Evolutionary conservation across 805 yeast species (phyloP), one percentile per base, ranked within the genome.

Genomic region (Metschnikowia cerradonensis): DNA sequence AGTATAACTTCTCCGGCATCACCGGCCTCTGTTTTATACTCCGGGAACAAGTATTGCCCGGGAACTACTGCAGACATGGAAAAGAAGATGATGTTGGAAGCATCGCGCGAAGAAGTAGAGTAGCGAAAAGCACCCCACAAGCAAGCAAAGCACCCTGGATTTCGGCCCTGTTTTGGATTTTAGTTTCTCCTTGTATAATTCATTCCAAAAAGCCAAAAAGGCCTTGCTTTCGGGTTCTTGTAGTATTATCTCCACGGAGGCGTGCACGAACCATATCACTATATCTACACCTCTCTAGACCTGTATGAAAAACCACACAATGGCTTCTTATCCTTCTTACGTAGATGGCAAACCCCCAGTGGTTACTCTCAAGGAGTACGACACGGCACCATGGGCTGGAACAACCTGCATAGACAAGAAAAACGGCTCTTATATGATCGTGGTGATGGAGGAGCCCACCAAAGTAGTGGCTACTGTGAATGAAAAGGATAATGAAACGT

Each of bases 31-130:
- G 59, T 48, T 45, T 75, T 74, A 58, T 71, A 75, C 6, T 76
- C 70, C 1, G 94, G 91, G 17, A 83, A 77, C 22, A 90, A 73
- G 39, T 84, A 79, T 59, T 90, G 96, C 0, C 97, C 96, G 1
- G 97, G 96, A 20, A 65, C 55, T 26, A 62, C 68, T 20, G 50
- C 57, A 15, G 52, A 48, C 54, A 46, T 52, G 30, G 38, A 40
- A 47, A 42, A 47, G 50, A 47, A 35, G 47, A 19, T 23, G 47
- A 23, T 35, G 33, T 22, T 44, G 47, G 36, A 6, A 33, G 47
- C 47, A 44, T 44, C 47, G 47, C 47, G 47, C 40, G 31, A 42
- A 42, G 31, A 33, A 15, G n/a, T 17, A 11, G 13, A 33, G 19
- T 20, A n/a, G 45, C 15, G 30, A 42, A 42, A 17, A 33, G n/a